Percentiles rank a stretch among this genome's conserved stretches.
Evolutionary conservation across 2,329 filamentous ascomycete genomes (phyloP).

Genomic region (Lachnellula arida): DNA sequence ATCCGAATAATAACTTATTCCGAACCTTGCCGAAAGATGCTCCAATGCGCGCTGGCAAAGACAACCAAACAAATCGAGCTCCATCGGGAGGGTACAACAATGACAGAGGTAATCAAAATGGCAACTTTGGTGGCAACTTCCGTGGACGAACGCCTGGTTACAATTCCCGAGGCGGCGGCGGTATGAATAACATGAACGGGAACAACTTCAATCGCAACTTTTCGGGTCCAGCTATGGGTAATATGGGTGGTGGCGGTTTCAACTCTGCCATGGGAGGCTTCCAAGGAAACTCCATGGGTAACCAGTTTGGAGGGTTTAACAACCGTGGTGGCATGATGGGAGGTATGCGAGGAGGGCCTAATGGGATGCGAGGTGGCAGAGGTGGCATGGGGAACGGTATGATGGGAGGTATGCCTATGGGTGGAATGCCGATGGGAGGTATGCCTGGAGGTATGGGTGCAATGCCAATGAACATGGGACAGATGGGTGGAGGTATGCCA

Average conservation of each 20-base stretch:
- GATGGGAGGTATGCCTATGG: constrained; percentile 49
- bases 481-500: constrained; percentile 51
- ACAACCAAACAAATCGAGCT: constrained; percentile 50
- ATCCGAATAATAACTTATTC: constrained; percentile 78
- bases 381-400: constrained; percentile 43
- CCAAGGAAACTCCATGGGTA: constrained; percentile 39
- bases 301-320: constrained; percentile 48
- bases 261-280: constrained; percentile 43
- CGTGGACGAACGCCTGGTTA: constrained; percentile 46
- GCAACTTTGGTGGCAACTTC: constrained; percentile 37
- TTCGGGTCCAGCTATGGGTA: constrained; percentile 39
- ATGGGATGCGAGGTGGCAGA: constrained; percentile 54
- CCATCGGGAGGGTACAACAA: constrained; percentile 47
- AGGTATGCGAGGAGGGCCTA: constrained; percentile 47
- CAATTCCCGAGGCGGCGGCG: constrained; percentile 34
- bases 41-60: constrained; percentile 63
- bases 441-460: constrained; percentile 40
- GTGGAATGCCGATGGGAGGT: constrained; percentile 46
- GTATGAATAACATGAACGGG: constrained; percentile 45
- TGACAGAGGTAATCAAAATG: constrained; percentile 34
- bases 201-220: constrained; percentile 50
- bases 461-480: constrained; percentile 40
- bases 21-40: constrained; percentile 86
- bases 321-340: constrained; percentile 49
- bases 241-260: constrained; percentile 40